phyloP scores from a whole-genome alignment of 2,329 filamentous ascomycete species.

The Cytospora piceicola region DNA sequence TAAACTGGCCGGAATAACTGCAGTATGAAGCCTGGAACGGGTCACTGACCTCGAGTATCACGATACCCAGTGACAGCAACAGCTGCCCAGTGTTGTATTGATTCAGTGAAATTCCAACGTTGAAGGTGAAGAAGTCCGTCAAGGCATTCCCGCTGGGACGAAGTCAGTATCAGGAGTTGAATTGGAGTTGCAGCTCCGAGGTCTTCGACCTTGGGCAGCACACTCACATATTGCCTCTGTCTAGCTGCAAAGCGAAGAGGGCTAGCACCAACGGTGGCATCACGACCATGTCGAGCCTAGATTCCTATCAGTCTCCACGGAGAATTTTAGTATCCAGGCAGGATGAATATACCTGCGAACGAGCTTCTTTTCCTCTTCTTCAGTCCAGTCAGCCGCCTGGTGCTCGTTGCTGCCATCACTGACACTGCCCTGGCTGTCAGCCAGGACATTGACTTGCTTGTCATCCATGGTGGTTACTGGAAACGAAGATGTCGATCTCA shows the following conservation, averaged over 20 bases:
- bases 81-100: conserved; percentile 58
- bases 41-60: conserved; percentile 44
- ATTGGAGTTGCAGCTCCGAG: background rate
- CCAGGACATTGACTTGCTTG: background rate
- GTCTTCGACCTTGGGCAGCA: background rate
- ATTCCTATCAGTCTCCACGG: background rate
- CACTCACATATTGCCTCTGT: conserved; percentile 30
- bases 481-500: background rate
- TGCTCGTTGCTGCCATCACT: background rate
- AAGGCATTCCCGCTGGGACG: conserved; percentile 47
- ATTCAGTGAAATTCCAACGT: conserved; percentile 53
- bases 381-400: conserved; percentile 17
- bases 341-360: conserved; percentile 24
- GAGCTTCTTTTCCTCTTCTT: conserved; percentile 24
- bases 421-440: background rate
- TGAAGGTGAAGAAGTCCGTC: conserved; percentile 53
- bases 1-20: background rate
- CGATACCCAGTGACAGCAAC: conserved; percentile 53
- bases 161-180: background rate
- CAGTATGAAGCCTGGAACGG: background rate
- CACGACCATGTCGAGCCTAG: conserved; percentile 28
- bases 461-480: background rate
- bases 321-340: background rate
- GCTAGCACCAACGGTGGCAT: conserved; percentile 27
- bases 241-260: conserved; percentile 30